These are phyloP conservation scores for Calycina herbarum DNA, from an alignment of 2,329 filamentous ascomycete species.

Conservation along the genomic window DNA sequence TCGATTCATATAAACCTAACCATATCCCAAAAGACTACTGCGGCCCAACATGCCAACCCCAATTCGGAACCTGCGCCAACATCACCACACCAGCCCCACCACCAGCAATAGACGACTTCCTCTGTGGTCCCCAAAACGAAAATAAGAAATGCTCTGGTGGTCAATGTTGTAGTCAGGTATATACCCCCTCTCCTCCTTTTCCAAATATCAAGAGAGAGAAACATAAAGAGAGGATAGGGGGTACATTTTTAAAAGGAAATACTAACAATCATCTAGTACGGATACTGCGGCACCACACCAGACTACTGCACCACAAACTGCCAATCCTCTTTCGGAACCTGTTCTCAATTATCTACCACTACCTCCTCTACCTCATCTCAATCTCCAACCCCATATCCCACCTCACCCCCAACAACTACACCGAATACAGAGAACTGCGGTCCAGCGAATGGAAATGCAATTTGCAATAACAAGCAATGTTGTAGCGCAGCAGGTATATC, in stretches of 20 bases:
- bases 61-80: neutral
- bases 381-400: neutral
- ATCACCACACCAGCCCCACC: neutral
- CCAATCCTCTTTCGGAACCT: conserved; percentile 21
- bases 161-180: conserved; percentile 5
- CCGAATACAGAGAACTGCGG: neutral
- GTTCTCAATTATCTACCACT: neutral
- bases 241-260: neutral
- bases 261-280: neutral
- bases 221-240: no score
- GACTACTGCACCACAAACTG: conserved; percentile 18
- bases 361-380: neutral
- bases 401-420: neutral
- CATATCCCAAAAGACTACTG: neutral
- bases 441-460: neutral
- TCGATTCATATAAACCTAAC: neutral
- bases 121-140: neutral
- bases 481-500: neutral
- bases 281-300: conserved; percentile 8
- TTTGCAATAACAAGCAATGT: neutral
- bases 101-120: neutral
- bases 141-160: conserved; percentile 6
- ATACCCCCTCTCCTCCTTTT: no score
- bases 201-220: no score
- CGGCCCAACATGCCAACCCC: neutral